Base-by-base conservation (phyloP, 371 early-diverging fungal genomes). In the Entomophthora muscae region DNA sequence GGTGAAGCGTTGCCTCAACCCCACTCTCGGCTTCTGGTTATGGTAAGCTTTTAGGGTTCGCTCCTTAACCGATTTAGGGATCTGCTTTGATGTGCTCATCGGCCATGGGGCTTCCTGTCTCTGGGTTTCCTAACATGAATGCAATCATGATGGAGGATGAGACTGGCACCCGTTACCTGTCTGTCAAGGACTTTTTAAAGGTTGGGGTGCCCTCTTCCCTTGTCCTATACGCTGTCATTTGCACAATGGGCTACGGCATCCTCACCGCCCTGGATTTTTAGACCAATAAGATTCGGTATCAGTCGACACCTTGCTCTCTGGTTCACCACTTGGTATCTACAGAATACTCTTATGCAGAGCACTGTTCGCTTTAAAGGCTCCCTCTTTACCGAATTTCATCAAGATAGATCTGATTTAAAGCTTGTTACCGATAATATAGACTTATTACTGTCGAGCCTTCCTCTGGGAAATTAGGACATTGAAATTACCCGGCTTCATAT, bases 61-160 rank as follows among this genome's bases (percentile, higher is more conserved):
- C 76, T 22, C 71, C 26, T 54, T 13, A 52, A 1, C 17, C 12
- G 23, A 10, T 27, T 17, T 69, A 72, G 79, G 79, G 81, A 12
- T 68, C 86, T 1, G 87, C 88, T 10, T 71, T 92, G 54, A 82
- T 89, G 79, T 88, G 89, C 63, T 88, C 88, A 0, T 85, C 81
- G 23, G 91, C 88, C 1, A 92, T 96, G 97, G 95, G 90, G 0
- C 74, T 97, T 1, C 96, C 94, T 0, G 90, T 97, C 2, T 90
- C 86, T 1, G 90, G 92, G 0, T 95, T 92, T 73, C 98, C 98
- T 0, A 97, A 97, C 69, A 95, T 97, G 92, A 90, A 88, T 63
- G 94, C 95, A 13, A 83, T 93, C 57, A 86, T 89, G 77, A 75
- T 91, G 69, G 96, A 97, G 74, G 91, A 94, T 71, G 82, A 80